These are phyloP conservation scores for Yamadazyma phyllophila DNA, from an alignment of 805 yeast species.

Conservation along the genomic window DNA sequence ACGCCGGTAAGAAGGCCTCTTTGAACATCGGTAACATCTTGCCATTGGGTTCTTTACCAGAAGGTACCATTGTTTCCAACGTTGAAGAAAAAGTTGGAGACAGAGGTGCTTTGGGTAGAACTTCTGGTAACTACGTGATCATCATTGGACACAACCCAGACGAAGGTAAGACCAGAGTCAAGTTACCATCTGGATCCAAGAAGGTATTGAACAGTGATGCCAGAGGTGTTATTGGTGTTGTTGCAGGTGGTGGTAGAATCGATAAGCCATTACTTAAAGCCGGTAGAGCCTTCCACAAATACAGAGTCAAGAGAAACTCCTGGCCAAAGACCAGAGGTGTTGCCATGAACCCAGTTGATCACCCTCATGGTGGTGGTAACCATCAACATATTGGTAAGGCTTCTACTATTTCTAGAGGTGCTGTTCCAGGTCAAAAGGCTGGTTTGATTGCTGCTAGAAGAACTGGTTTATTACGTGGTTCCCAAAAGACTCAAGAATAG, in stretches of 20 bases:
- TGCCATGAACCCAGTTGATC: conserved; percentile 99
- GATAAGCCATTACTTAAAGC: conserved; percentile 99
- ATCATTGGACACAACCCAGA: conserved; percentile 99
- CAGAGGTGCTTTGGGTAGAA: conserved; percentile 99
- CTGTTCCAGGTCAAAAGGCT: conserved; percentile 40
- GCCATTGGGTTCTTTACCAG: conserved; percentile 97
- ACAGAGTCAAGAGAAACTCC: conserved; percentile 98
- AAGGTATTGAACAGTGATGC: conserved; percentile 93
- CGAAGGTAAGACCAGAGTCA: conserved; percentile 98
- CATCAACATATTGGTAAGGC: conserved; percentile 39
- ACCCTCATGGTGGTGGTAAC: conserved; percentile 99
- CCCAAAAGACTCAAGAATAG: conserved; percentile 31
- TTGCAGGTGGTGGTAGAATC: conserved; percentile 99
- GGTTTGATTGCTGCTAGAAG: conserved; percentile 41
- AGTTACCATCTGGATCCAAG: conserved; percentile 99
- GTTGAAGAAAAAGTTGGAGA: conserved; percentile 99
- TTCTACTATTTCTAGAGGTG: conserved; percentile 40
- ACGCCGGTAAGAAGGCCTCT: conserved; percentile 98
- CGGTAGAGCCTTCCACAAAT: conserved; percentile 99
- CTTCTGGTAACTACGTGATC: conserved; percentile 99
- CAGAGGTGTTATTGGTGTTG: conserved; percentile 99
- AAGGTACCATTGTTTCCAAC: conserved; percentile 98
- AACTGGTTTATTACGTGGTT: conserved; percentile 40
- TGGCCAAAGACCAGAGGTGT: conserved; percentile 99
- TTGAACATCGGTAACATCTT: conserved; percentile 95